Evolutionary conservation across 2,329 filamentous ascomycete species (phyloP), one percentile per base, ranked within the genome.

Genomic region (Thielaviopsis musarum): DNA sequence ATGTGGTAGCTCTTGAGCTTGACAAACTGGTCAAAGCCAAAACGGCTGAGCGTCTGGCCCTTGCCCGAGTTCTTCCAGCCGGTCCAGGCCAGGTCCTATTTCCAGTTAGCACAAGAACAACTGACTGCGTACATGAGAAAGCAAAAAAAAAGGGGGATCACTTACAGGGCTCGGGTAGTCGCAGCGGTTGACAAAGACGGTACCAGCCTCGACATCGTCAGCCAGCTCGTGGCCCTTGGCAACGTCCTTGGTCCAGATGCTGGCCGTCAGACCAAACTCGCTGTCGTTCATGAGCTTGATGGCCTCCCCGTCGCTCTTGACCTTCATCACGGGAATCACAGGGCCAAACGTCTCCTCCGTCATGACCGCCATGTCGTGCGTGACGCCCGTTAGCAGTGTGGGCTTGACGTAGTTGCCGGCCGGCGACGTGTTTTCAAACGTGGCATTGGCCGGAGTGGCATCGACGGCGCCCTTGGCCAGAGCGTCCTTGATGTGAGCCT

Each of bases 61-160:
- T 88, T 91, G 64, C 91, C 91, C 62, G 90, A 95, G 70, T 95
- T 90, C 76, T 97, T 97, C 90, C 90, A 96, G 12, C 91, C 91
- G 2, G 91, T 93, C 89, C 89, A 95, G n/a, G 90, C 89, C 65
- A 95, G 80, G 71, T 95, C 89, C 87, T 91, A 66, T 45, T 57
- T 60, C 24, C 22, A 48, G 66, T 65, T 61, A 68, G 65, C 55
- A 61, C 57, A 58, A 13, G 22, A 59, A 63, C 57, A 56, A n/a
- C 62, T 45, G 17, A 34, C 6, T 34, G 30, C 10, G 30, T 34
- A 5, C 5, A 62, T 56, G 51, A 34, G 56, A 58, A 54, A 62
- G 55, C 54, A 62, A 63, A 38, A 34, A 24, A 45, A 28, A 54
- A 12, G 24, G 41, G 21, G 12, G 52, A 48, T n/a, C n/a, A 81